Evolutionary conservation across 2,329 filamentous ascomycete species (phyloP).

Genomic region (Nannizzia gypsea): DNA sequence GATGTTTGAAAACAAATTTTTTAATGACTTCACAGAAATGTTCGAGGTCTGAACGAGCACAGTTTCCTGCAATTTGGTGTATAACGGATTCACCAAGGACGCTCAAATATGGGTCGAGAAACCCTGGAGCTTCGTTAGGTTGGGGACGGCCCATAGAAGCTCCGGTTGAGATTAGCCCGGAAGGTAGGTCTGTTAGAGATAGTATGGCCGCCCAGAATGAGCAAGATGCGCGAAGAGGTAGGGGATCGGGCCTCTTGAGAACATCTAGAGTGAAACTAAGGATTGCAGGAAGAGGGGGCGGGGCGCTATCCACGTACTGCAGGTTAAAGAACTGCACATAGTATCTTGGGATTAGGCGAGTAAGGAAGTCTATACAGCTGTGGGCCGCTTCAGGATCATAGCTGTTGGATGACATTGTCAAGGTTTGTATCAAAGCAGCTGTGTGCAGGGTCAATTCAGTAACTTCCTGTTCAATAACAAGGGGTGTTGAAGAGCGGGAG

Average conservation of each 20-base stretch:
- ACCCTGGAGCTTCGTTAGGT: conserved; percentile 19
- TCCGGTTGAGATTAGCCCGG: conserved; percentile 6
- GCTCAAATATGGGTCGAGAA: conserved; percentile 27
- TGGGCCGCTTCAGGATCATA: conserved; percentile 35
- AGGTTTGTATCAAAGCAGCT: conserved; percentile 28
- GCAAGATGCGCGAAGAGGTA: conserved; percentile 37
- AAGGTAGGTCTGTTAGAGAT: conserved; percentile 21
- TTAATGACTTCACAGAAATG: conserved; percentile 33
- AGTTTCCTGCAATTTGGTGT: conserved; percentile 32
- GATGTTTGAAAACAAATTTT: conserved; percentile 32
- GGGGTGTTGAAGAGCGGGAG: conserved; percentile 28
- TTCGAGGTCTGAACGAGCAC: conserved; percentile 35
- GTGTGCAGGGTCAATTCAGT: conserved; percentile 29
- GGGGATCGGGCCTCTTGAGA: conserved; percentile 31
- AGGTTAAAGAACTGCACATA: conserved; percentile 28
- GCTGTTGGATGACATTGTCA: conserved; percentile 24
- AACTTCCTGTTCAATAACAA: conserved; percentile 25
- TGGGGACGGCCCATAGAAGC: conserved; percentile 12
- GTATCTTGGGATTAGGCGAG: conserved; percentile 33
- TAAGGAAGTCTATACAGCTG: conserved; percentile 36
- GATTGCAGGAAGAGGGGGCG: conserved; percentile 24
- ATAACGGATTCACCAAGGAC: conserved; percentile 30
- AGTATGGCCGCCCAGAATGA: conserved; percentile 34
- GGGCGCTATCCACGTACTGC: conserved; percentile 16
- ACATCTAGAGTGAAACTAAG: conserved; percentile 32